Evolutionary conservation across 1,284 basidiomycete species (phyloP), one percentile per base, ranked within the genome.

Genomic region (Leccinum huronense): DNA sequence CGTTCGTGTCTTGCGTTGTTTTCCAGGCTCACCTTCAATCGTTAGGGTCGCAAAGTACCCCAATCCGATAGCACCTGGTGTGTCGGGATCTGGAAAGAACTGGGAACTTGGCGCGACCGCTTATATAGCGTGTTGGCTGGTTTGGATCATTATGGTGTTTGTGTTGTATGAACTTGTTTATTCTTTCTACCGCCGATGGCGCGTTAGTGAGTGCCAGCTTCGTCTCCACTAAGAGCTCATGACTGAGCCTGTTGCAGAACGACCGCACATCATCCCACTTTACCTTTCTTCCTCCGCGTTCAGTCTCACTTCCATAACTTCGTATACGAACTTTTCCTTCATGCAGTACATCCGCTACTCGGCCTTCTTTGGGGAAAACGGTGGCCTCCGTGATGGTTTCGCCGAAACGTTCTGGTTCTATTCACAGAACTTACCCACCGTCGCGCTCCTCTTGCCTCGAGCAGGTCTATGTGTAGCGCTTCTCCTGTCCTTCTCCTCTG

Each of bases 241-340:
- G 2, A 67, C 57, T 45, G 23, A 51, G 40, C n/a, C 5, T 34
- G 33, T 63, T 64, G 56, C 71, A 94, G 93, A 88, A 75, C 90
- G 91, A 54, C 93, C 93, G 1, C 79, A 86, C 19, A 88, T 95
- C 65, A 80, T 90, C 59, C 90, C 91, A 7, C 85, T 95, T 66
- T 94, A 94, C 76, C 80, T 93, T 60, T 94, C 92, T 2, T 82
- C 91, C 1, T 81, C 91, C 6, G 91, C 86, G 5, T 89, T 86
- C 78, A 88, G 86, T 71, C 80, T 89, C 63, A 88, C 86, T 33
- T 85, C 85, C 45, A 85, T 95, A 79, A 83, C 86, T 3, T 94
- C 91, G 9, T 95, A 89, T 78, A 84, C 84, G 63, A 87, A 89
- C 77, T 95, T 93, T 75, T 90, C 87, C 76, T 94, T 95, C 79